Evolutionary conservation across 208 protist genomes (phyloP), one percentile per base, ranked within the genome.

Genomic region (Phytomonas sp.): DNA sequence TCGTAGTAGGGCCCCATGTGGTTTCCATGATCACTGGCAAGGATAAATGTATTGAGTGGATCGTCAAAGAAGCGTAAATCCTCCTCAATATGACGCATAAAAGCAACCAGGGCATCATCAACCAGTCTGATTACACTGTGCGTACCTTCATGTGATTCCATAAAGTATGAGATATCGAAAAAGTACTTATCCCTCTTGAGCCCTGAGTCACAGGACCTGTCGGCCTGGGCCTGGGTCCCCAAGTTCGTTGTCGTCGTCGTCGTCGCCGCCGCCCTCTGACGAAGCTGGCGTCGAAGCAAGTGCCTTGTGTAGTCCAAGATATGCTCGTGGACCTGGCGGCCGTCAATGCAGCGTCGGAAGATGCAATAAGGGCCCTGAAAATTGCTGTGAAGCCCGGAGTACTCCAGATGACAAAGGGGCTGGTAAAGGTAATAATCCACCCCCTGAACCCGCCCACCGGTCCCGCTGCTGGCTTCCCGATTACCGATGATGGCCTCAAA

Each of bases 1-100:
- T 80, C 82, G 56, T 72, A 80, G 71, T 92, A 89, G 63, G 69
- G 79, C 0, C 87, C 87, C 87, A 92, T 92, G 71, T 89, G 78
- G 66, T 82, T 89, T 3, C 87, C 87, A 63, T 89, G 87, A 62
- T 92, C 83, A 14, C 75, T 66, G 4, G 76, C 49, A 30, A 92
- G 26, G 19, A 92, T 34, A 29, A 92, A 74, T 2, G 76, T 77
- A 72, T 92, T 92, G 5, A 71, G 79, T 19, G 83, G 81, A 64
- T 89, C 72, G 59, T 86, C 80, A 71, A 92, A 92, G 67, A 88
- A 92, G 60, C 56, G 40, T 32, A 91, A 36, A 49, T 80, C 60
- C 11, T 59, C 69, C 26, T 74, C 68, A 23, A 89, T 64, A 26
- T 78, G 63, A 34, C 78, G 67, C 72, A 92, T 74, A 49, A 92